A percentile compares a stretch with the other conserved stretches of the same genome.
Evolutionary conservation across 257 asterid genomes (phyloP).

Genomic region (Schizonepeta tenuifolia): DNA sequence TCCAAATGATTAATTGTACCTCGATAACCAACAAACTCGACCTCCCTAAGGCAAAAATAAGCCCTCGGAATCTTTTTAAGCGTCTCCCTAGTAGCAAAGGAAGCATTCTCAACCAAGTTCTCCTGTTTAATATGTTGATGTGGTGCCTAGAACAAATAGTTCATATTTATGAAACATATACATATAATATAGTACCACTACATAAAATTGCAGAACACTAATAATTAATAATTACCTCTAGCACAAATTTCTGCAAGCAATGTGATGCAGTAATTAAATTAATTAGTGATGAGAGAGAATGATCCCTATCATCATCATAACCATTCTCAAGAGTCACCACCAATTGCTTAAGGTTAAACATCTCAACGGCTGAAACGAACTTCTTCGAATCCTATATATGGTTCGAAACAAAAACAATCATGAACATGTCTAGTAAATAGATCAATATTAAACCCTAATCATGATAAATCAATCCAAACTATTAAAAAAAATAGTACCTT

Average conservation of each 20-base stretch:
- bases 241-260: not conserved
- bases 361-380: not conserved
- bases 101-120: too few relatives aligned
- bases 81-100: not conserved
- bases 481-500: not conserved
- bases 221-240: not conserved
- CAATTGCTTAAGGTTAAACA: not conserved
- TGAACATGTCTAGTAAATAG: too few relatives aligned
- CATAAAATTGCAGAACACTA: too few relatives aligned
- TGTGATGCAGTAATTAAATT: not conserved
- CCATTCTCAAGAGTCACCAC: not conserved
- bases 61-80: not conserved
- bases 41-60: not conserved
- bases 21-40: not conserved
- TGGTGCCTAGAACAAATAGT: not conserved
- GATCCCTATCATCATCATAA: not conserved
- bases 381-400: not conserved
- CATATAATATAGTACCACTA: too few relatives aligned
- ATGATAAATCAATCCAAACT: too few relatives aligned
- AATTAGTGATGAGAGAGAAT: not conserved
- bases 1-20: not conserved
- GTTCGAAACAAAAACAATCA: too few relatives aligned
- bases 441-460: too few relatives aligned
- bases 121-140: not conserved
- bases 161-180: too few relatives aligned